phyloP scores from a whole-genome alignment of 148 eudicot genomes.

The Persicaria maculosa region DNA sequence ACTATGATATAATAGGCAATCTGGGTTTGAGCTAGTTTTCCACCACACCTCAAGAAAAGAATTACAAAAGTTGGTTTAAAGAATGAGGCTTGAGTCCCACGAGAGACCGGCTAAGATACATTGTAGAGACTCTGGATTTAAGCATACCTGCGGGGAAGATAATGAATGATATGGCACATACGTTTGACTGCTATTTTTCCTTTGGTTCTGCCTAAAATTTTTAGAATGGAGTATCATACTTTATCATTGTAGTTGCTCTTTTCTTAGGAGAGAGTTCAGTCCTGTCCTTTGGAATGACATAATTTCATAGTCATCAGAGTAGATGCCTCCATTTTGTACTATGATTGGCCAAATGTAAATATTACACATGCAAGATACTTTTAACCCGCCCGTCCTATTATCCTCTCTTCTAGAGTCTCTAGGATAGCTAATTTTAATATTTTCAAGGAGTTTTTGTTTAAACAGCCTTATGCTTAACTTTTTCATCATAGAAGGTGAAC shows the following conservation, averaged over 20 bases:
- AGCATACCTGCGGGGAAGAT: not conserved
- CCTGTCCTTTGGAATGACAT: not conserved
- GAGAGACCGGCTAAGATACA: not conserved
- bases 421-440: too few species aligned
- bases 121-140: not conserved
- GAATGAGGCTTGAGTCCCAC: not conserved
- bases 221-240: not conserved
- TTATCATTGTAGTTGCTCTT: not conserved
- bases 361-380: not conserved
- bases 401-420: too few species aligned
- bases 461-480: too few species aligned
- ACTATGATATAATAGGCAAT: not conserved
- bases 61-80: not conserved
- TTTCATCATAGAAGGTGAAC: too few species aligned
- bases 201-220: not conserved
- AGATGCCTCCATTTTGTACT: not conserved
- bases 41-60: not conserved
- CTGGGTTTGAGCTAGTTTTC: not conserved
- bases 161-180: not conserved
- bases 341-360: slow-evolving; percentile 3
- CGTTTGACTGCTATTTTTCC: not conserved
- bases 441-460: too few species aligned
- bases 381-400: not conserved
- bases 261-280: not conserved
- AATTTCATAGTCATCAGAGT: not conserved